Evolutionary conservation across 2,329 filamentous ascomycete genomes (phyloP).

Genomic region (Pseudopyricularia javanii): DNA sequence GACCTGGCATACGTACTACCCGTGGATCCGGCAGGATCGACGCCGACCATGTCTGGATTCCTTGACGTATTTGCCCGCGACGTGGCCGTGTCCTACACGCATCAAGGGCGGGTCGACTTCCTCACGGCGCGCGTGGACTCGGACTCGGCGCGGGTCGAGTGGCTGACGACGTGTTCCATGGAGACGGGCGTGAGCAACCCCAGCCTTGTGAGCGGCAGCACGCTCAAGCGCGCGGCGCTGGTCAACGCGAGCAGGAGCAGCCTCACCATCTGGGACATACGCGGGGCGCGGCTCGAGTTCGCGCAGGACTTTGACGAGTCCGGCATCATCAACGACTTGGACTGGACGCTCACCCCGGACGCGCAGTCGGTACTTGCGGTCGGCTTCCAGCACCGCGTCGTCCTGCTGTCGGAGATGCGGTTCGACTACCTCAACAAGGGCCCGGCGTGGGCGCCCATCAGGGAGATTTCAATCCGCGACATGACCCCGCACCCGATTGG

Average conservation of each 20-base stretch:
- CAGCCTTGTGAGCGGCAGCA: conserved; percentile 72
- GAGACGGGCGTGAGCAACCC: conserved; percentile 65
- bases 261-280: conserved; percentile 84
- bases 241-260: conserved; percentile 62
- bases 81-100: conserved; percentile 74
- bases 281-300: conserved; percentile 70
- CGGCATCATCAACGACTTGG: conserved; percentile 71
- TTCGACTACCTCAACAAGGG: conserved; percentile 85
- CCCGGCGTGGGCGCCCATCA: conserved; percentile 78
- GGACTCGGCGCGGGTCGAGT: conserved; percentile 52
- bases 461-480: conserved; percentile 70
- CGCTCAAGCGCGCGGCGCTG: conserved; percentile 74
- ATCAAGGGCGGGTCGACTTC: conserved; percentile 61
- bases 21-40: conserved; percentile 73
- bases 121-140: conserved; percentile 71
- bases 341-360: conserved; percentile 89
- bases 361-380: conserved; percentile 81
- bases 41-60: conserved; percentile 60
- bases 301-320: conserved; percentile 60
- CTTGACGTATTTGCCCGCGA: conserved; percentile 79
- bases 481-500: conserved; percentile 83
- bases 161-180: conserved; percentile 70
- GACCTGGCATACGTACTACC: conserved; percentile 58
- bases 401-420: conserved; percentile 74
- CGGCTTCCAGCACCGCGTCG: conserved; percentile 77